A percentile compares a stretch with the other conserved stretches of the same genome.
phyloP scores from a whole-genome alignment of 768 basidiomycete species.

The Naganishia onofrii region DNA sequence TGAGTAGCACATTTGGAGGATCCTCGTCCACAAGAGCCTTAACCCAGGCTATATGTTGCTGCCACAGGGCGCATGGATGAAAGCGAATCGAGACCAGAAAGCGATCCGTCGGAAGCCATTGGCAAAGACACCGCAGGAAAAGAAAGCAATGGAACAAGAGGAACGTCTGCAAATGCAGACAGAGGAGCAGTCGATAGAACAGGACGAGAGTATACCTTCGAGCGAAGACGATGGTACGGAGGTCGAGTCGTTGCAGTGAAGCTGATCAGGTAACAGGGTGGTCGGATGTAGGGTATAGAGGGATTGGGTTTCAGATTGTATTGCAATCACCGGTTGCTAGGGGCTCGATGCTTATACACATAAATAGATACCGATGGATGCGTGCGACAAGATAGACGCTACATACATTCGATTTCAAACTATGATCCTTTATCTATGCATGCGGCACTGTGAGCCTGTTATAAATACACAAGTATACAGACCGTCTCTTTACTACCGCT shows the following conservation, averaged over 20 bases:
- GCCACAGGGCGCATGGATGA: slow-evolving; percentile 51
- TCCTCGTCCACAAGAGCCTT: background rate
- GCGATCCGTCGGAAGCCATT: slow-evolving; percentile 41
- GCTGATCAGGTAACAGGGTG: background rate
- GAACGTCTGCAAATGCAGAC: background rate
- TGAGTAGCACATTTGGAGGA: slow-evolving; percentile 36
- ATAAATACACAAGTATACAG: too few relatives aligned
- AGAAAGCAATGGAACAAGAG: slow-evolving; percentile 15
- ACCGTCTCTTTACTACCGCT: background rate
- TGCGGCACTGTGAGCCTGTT: too few relatives aligned
- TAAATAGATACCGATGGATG: too few relatives aligned
- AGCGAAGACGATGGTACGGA: background rate
- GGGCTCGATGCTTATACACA: too few relatives aligned
- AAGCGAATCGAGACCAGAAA: slow-evolving; percentile 45
- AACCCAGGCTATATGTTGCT: background rate
- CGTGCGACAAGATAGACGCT: too few relatives aligned
- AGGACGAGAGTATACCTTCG: background rate
- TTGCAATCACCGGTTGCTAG: background rate
- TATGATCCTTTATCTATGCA: too few relatives aligned
- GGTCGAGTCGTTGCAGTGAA: background rate
- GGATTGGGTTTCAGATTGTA: background rate
- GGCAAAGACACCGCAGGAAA: slow-evolving; percentile 25
- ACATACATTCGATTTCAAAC: too few relatives aligned
- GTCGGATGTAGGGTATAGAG: background rate
- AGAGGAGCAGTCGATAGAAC: background rate